Evolutionary conservation across 257 asterid species (phyloP).

Genomic region (Thymus mandschuricus): DNA sequence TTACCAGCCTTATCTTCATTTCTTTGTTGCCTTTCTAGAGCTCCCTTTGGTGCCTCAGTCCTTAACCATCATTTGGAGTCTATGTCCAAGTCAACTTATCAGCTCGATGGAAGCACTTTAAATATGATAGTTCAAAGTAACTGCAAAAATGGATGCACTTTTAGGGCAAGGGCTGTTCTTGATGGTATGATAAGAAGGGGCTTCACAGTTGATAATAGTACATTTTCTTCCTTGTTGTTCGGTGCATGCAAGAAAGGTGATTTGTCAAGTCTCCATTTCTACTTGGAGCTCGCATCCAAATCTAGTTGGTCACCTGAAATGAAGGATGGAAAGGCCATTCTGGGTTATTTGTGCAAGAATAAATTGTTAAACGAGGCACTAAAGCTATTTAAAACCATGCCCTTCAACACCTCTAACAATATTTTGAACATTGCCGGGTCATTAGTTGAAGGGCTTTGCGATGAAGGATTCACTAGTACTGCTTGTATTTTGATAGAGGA

Average conservation of each 20-base stretch:
- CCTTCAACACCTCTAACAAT: conserved; percentile 32
- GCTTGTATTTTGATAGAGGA: conserved; percentile 55
- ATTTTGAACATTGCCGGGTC: conserved; percentile 32
- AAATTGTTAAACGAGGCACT: conserved; percentile 58
- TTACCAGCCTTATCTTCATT: conserved; percentile 49
- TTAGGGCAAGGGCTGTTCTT: conserved; percentile 53
- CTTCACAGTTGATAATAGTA: conserved; percentile 43
- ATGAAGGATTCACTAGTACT: conserved; percentile 45
- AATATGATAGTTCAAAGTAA: conserved; percentile 63
- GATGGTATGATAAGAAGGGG: conserved; percentile 61
- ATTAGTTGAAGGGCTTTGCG: conserved; percentile 57
- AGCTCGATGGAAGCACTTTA: conserved; percentile 57
- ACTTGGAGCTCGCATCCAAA: conserved; percentile 47
- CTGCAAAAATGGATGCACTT: conserved; percentile 58
- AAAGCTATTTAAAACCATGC: conserved; percentile 55
- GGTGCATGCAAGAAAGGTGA: conserved; percentile 61
- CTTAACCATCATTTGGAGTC: conserved; percentile 46
- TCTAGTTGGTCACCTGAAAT: conserved; percentile 67
- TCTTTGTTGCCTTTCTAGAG: conserved; percentile 44
- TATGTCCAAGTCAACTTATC: conserved; percentile 41
- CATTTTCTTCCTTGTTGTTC: conserved; percentile 55
- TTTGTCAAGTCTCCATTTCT: conserved; percentile 47
- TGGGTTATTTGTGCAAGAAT: conserved; percentile 51
- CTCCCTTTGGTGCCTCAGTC: conserved; percentile 38
- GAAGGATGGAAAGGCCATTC: conserved; percentile 54